Evolutionary conservation across 768 basidiomycete genomes (phyloP), one percentile per base, ranked within the genome.

Genomic region (Pleurotus tuoliensis): DNA sequence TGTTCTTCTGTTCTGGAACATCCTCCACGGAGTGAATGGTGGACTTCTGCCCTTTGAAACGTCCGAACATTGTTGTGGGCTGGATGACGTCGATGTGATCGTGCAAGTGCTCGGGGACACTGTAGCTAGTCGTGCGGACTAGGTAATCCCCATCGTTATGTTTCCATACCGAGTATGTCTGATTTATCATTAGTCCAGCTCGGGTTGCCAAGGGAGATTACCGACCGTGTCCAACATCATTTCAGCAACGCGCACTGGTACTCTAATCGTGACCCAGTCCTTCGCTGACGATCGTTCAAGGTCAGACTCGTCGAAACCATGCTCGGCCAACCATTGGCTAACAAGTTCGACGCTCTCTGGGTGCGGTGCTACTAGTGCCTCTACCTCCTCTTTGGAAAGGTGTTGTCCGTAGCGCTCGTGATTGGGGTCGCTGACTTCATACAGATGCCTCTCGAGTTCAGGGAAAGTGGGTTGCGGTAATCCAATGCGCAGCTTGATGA

Each of bases 61-160:
- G 77, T 41, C 76, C 71, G 62, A 90, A 90, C 67, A 82, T 78
- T 1, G 87, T 90, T 2, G 88, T 90, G 0, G 88, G 88, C 58
- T 89, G 86, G 24, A 90, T 73, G 25, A 89, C 68, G 40, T 88
- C 86, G 55, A 90, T 67, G 63, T 89, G 86, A 3, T 73, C 70
- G 61, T 84, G 77, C 47, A 90, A 67, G 56, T 78, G 57, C 47
- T 75, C 73, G 0, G 88, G 88, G 15, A 91, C 76, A 61, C 82
- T 84, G 71, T 88, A 90, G 58, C 73, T 74, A 2, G 82, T 84
- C n/a, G 89, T 86, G 55, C 89, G 81, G 59, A 88, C 71, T 40
- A 88, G 65, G 13, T 73, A 66, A 27, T 84, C 81, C 2, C 81
- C 85, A 41, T 71, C 69, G 8, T 68, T 64, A 64, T 89, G 82